Conservation (phyloP, 495 filamentous ascomycete species). For the Talaromyces nanjingensis region DNA sequence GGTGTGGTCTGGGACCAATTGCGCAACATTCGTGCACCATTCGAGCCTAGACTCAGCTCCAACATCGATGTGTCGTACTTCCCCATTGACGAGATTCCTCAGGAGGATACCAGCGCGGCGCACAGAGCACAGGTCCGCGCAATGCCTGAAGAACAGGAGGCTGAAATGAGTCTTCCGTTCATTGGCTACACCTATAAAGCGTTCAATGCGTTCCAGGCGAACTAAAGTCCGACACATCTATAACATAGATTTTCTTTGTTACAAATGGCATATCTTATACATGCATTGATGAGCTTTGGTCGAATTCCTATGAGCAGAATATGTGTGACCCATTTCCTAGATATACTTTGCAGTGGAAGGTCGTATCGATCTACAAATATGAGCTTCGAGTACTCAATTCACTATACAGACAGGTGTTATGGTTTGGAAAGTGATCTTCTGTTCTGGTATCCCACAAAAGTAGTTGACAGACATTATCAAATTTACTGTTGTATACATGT, state of each 20-base stretch:
- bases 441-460: background rate
- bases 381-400: background rate
- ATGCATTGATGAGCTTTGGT: background rate
- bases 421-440: background rate
- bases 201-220: slow-evolving; percentile 71
- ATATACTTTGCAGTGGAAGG: background rate
- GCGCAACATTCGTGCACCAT: slow-evolving; percentile 86
- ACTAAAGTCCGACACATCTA: slow-evolving; percentile 14
- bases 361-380: background rate
- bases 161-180: slow-evolving; percentile 92
- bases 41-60: slow-evolving; percentile 85
- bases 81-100: slow-evolving; percentile 95
- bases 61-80: slow-evolving; percentile 98
- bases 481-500: background rate
- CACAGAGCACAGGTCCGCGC: slow-evolving; percentile 60
- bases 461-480: background rate
- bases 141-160: slow-evolving; percentile 54
- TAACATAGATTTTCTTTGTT: slow-evolving; percentile 1
- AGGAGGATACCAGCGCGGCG: slow-evolving; percentile 72
- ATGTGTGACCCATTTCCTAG: background rate
- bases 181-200: slow-evolving; percentile 99
- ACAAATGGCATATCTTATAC: background rate
- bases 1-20: slow-evolving; percentile 90
- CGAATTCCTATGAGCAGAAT: background rate
- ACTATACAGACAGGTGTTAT: background rate